Evolutionary conservation across 2,329 filamentous ascomycete species (phyloP).

Genomic region (Fusarium mexicanum): DNA sequence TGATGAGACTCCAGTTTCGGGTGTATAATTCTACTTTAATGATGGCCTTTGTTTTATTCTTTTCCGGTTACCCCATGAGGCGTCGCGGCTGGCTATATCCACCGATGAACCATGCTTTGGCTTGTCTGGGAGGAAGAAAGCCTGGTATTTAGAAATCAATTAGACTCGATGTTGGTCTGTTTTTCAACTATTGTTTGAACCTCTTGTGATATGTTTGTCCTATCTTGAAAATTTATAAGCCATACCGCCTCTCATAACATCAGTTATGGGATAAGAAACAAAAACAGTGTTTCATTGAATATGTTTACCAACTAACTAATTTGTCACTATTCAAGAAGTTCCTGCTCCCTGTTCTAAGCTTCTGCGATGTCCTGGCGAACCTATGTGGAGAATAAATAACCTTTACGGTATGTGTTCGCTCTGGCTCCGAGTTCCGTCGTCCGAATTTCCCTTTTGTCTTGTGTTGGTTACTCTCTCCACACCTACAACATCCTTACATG

Average conservation of each 20-base stretch:
- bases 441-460: neutral
- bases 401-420: neutral
- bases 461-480: neutral
- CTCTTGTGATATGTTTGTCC: neutral
- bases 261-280: neutral
- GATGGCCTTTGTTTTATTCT: conserved; percentile 42
- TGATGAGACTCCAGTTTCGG: conserved; percentile 38
- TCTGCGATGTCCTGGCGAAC: neutral
- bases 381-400: conserved; percentile 19
- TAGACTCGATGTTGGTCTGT: conserved; percentile 31
- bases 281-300: neutral
- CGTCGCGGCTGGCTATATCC: conserved; percentile 39
- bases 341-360: neutral
- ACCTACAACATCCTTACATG: neutral
- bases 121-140: conserved; percentile 35
- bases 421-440: neutral
- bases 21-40: conserved; percentile 44
- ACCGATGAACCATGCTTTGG: conserved; percentile 31
- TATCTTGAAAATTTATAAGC: neutral
- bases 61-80: conserved; percentile 43
- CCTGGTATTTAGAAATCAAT: conserved; percentile 41
- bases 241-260: neutral
- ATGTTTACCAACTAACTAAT: neutral
- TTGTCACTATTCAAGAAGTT: neutral
- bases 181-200: neutral